A percentile compares a stretch with the other conserved stretches of the same genome.
These are phyloP conservation scores for Thraustotheca clavata DNA, from an alignment of 352 stramenopile genomes.

Conservation along the genomic window DNA sequence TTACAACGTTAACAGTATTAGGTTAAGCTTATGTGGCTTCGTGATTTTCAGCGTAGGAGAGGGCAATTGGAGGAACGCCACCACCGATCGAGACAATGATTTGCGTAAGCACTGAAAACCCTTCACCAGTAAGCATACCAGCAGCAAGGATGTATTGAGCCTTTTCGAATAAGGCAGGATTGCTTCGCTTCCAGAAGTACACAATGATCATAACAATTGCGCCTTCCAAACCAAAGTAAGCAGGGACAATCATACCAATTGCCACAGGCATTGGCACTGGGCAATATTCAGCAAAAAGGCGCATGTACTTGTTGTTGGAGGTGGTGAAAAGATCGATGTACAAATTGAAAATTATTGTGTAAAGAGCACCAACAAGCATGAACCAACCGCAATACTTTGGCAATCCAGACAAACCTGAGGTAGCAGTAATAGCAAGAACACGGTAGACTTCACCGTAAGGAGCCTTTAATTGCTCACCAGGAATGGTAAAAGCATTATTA, in stretches of 20 bases:
- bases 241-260: slow-evolving; percentile 19
- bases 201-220: slow-evolving; percentile 1
- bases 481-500: slow-evolving; percentile 6
- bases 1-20: too few species aligned
- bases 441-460: slow-evolving; percentile 14
- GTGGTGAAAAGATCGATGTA: slow-evolving; percentile 16
- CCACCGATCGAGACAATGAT: slow-evolving; percentile 14
- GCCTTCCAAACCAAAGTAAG: slow-evolving; percentile 10
- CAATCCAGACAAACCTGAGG: not conserved
- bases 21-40: too few species aligned
- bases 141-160: slow-evolving; percentile 20
- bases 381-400: slow-evolving; percentile 7
- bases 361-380: slow-evolving; percentile 14
- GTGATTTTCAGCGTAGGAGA: not conserved
- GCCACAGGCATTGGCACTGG: slow-evolving; percentile 12
- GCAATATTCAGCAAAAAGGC: slow-evolving; percentile 4
- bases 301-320: not conserved
- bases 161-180: not conserved
- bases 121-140: slow-evolving; percentile 8
- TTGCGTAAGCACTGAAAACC: slow-evolving; percentile 17
- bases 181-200: slow-evolving; percentile 1
- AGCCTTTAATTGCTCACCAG: not conserved
- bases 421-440: slow-evolving; percentile 8
- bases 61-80: not conserved
- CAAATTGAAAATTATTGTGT: slow-evolving; percentile 20